Base-by-base conservation (phyloP, 257 asterid genomes). In the Nicotiana tomentosiformis region DNA sequence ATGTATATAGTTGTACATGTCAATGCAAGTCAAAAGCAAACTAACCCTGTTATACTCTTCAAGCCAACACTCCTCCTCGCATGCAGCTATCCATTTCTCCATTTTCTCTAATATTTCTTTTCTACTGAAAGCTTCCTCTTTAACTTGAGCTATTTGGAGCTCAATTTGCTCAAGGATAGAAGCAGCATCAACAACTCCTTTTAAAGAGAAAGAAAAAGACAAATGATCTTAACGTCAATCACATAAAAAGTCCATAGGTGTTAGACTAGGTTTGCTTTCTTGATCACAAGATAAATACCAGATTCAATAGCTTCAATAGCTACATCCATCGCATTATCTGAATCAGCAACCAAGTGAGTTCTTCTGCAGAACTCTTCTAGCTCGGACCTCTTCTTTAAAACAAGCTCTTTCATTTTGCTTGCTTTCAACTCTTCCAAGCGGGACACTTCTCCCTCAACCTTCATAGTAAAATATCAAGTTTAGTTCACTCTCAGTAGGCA, bases 31-130 rank as follows among this genome's bases (percentile, higher is more conserved):
- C 56, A 77, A 76, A n/a, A 78, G 81, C 84, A 32, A 77, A 82
- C 91, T 39, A 85, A 94, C 98, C 96, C 98, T 94, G 80, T 91
- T 93, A 81, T 96, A 96, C 87, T 96, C 99, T 91, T 94, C 98
- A 65, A 96, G 99, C 99, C 99, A 96, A 87, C 97, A 91, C 91
- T 96, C 98, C 87, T 96, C 98, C 81, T 91, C 97, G 14, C 99
- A 94, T 77, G 99, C 98, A 39, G 92, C 87, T 86, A 93, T 93
- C 99, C 99, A 96, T 88, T 96, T 96, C 89, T 96, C 98, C 86
- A 96, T 95, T 89, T 89, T 96, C 84, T 96, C 99, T 61, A 96
- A 98, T 81, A 94, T 90, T 68, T 96, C 99, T 90, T 96, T 94
- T 89, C 99, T 86, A 90, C 90, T 80, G 53, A 94, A 91, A 74